Conservation (phyloP, 306 rosid species). For the Malus orientalis region DNA sequence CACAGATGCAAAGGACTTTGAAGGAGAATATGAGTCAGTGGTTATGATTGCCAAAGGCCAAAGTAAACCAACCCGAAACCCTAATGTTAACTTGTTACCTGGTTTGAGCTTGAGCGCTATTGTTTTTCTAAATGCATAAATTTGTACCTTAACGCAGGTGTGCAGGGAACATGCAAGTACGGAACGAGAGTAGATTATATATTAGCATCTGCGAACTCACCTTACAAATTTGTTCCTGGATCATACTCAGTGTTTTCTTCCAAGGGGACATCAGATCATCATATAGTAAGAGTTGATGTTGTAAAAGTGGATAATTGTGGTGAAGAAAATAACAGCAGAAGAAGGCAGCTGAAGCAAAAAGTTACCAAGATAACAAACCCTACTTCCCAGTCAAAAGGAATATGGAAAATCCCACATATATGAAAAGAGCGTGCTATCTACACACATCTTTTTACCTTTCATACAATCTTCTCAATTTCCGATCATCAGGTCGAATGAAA, state of each 20-base stretch:
- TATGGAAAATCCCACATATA: constrained; percentile 42
- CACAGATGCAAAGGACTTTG: constrained; percentile 66
- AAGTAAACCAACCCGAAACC: constrained; percentile 36
- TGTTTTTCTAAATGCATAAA: neutral
- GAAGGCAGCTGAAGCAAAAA: constrained; percentile 35
- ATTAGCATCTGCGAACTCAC: constrained; percentile 61
- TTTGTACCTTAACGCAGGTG: constrained; percentile 43
- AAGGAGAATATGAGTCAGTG: constrained; percentile 75
- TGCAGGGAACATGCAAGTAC: constrained; percentile 95
- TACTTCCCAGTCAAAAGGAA: constrained; percentile 45
- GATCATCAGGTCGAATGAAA: no score
- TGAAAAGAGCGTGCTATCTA: neutral
- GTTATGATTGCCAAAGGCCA: constrained; percentile 99
- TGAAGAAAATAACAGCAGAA: constrained; percentile 24
- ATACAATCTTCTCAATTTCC: no score
- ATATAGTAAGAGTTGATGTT: constrained; percentile 80
- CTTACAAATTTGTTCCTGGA: constrained; percentile 70
- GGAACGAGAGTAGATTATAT: constrained; percentile 94
- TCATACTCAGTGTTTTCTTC: constrained; percentile 89
- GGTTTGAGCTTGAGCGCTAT: neutral
- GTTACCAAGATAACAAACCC: constrained; percentile 47
- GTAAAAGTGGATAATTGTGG: constrained; percentile 25
- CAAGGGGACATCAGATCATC: constrained; percentile 97
- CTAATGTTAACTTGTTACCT: neutral
- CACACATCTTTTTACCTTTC: no score